These are phyloP conservation scores for Pleurotus tuoliensis DNA, from an alignment of 768 basidiomycete species.

Conservation along the genomic window DNA sequence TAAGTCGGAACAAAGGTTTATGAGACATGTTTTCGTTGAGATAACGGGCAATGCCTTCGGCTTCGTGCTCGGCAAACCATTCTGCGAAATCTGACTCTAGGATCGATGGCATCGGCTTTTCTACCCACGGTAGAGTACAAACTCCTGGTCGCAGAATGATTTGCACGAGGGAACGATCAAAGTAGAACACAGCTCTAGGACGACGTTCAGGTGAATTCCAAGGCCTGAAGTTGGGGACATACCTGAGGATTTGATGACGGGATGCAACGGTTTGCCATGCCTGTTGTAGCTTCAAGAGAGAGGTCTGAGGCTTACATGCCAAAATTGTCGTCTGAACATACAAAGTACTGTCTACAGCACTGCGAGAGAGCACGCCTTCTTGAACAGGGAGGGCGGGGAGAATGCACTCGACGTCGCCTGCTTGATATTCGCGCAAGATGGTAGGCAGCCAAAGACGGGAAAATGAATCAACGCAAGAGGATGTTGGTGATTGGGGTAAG, in stretches of 20 bases:
- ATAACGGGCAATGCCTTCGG: slow-evolving; percentile 15
- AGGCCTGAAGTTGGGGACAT: neutral
- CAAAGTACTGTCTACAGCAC: slow-evolving; percentile 29
- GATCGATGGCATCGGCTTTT: slow-evolving; percentile 7
- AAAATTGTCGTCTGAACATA: slow-evolving; percentile 44
- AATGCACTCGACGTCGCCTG: slow-evolving; percentile 18
- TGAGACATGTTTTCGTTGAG: slow-evolving; percentile 25
- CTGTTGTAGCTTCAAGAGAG: slow-evolving; percentile 18
- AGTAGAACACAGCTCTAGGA: slow-evolving; percentile 27
- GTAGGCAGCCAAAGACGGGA: slow-evolving; percentile 12
- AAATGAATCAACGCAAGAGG: slow-evolving; percentile 10
- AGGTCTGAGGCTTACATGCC: slow-evolving; percentile 17
- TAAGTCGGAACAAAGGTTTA: slow-evolving; percentile 21
- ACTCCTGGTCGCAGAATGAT: slow-evolving; percentile 19
- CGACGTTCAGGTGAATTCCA: neutral
- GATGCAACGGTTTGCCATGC: slow-evolving; percentile 30
- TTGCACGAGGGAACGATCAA: slow-evolving; percentile 23
- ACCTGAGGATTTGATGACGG: slow-evolving; percentile 26
- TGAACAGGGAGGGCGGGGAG: slow-evolving; percentile 43
- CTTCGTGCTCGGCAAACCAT: slow-evolving; percentile 18
- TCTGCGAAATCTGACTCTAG: slow-evolving; percentile 11
- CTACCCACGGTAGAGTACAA: slow-evolving; percentile 15
- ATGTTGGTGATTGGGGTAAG: neutral
- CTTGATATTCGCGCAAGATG: slow-evolving; percentile 13
- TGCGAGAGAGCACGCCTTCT: slow-evolving; percentile 42